These are phyloP conservation scores for Spathaspora gorwiae DNA, from an alignment of 805 yeast genomes.

Conservation along the genomic window DNA sequence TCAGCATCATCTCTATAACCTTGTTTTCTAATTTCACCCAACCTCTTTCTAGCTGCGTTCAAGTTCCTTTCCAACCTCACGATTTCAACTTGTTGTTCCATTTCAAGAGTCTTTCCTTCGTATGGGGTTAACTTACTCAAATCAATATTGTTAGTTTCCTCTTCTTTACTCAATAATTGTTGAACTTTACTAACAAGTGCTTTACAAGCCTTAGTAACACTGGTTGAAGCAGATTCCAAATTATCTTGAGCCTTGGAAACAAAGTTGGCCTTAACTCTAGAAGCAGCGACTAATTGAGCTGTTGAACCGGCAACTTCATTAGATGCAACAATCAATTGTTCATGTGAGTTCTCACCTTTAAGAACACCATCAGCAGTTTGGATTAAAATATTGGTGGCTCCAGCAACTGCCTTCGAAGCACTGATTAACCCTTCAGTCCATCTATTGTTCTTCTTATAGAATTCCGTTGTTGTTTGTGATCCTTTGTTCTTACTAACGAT, in stretches of 20 bases:
- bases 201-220: slow-evolving; percentile 74
- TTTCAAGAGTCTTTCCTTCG: slow-evolving; percentile 79
- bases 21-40: slow-evolving; percentile 79
- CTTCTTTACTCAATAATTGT: slow-evolving; percentile 43
- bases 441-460: slow-evolving; percentile 79
- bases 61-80: slow-evolving; percentile 75
- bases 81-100: slow-evolving; percentile 92
- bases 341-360: slow-evolving; percentile 59
- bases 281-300: slow-evolving; percentile 87
- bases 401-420: slow-evolving; percentile 84
- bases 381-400: slow-evolving; percentile 75
- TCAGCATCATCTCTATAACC: slow-evolving; percentile 60
- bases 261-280: slow-evolving; percentile 77
- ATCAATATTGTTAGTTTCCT: slow-evolving; percentile 45
- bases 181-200: slow-evolving; percentile 68
- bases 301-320: slow-evolving; percentile 91
- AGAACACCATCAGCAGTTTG: slow-evolving; percentile 84
- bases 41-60: slow-evolving; percentile 65
- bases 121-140: slow-evolving; percentile 65
- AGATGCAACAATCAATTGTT: slow-evolving; percentile 83
- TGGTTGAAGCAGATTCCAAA: slow-evolving; percentile 63
- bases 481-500: slow-evolving; percentile 72
- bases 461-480: slow-evolving; percentile 60
- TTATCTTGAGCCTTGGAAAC: slow-evolving; percentile 72
- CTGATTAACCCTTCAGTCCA: slow-evolving; percentile 94